Base-by-base conservation (phyloP, 106 monocot genomes). In the Allium sativum region DNA sequence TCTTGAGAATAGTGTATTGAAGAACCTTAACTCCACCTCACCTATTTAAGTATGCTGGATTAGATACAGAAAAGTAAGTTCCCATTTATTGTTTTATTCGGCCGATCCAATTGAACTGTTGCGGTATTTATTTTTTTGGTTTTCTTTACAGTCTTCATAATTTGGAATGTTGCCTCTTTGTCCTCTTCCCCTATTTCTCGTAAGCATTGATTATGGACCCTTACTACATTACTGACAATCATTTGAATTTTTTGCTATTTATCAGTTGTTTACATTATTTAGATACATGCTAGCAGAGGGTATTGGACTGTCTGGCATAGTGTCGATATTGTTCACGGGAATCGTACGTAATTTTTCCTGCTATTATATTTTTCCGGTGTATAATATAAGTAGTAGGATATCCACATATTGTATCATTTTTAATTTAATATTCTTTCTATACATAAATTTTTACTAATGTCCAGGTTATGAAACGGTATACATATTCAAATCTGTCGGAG, bases 261-360 rank as follows among this genome's bases (percentile, higher is more conserved):
- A 47, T 44, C 16, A 47, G 21, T 62, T 45, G 7, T 47, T 43
- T 8, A 17, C 47, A 47, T 62, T 65, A 19, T 81, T 19, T 48
- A 96, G 95, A 40, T 96, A 96, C 72, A 96, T 96, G 95, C 72
- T 96, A 56, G 90, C 95, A 15, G 95, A 96, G 80, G 95, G 95
- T 20, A 67, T 83, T 70, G 95, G 95, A 13, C 69, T 96, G 44
- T 87, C 95, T 73, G 95, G 95, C 45, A 96, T 96, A 72, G 95
- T 96, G 48, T 96, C 95, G 10, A 96, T 96, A 68, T 69, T 96
- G 66, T 96, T 96, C 75, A 96, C 95, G 15, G 95, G 95, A 63
- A 82, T 96, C 55, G 95, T 96, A 76, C 81, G 95, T 82, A 31
- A 7, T 12, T 62, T 43, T 60, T 58, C 31, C 31, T 31, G 1